Conservation (phyloP, 176 grass and related monocot genomes). For the Hyparrhenia diplandra region DNA sequence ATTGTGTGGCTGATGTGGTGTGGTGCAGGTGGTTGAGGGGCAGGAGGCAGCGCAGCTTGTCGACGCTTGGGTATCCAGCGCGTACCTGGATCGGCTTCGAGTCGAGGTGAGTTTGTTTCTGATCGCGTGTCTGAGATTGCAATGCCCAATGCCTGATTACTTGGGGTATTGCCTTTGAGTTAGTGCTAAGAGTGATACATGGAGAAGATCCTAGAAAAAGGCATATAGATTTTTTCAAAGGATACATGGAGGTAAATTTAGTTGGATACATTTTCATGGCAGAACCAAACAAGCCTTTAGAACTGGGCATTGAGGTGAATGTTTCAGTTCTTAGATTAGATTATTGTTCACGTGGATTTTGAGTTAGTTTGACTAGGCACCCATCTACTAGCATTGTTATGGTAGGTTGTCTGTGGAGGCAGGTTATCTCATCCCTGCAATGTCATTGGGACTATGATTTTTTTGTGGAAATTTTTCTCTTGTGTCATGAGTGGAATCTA, state of each 20-base stretch:
- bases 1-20: constrained; percentile 23
- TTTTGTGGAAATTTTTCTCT: neutral
- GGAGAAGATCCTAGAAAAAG: neutral
- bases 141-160: neutral
- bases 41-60: constrained; percentile 62
- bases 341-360: neutral
- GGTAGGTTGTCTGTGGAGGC: neutral
- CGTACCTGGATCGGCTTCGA: constrained; percentile 68
- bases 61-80: constrained; percentile 69
- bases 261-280: neutral
- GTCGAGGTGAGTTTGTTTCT: constrained; percentile 54
- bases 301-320: neutral
- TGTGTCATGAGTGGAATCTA: neutral
- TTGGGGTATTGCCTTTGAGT: neutral
- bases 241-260: neutral
- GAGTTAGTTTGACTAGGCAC: neutral
- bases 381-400: neutral
- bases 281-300: neutral
- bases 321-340: neutral
- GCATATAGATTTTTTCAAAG: neutral
- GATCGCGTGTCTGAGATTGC: constrained; percentile 3
- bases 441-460: neutral
- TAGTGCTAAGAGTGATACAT: neutral
- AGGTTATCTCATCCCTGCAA: neutral
- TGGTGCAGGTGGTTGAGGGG: constrained; percentile 81